Percentiles rank a stretch among this genome's conserved stretches.
Conservation (phyloP, 2,329 filamentous ascomycete genomes). For the Calonectria pteridis region DNA sequence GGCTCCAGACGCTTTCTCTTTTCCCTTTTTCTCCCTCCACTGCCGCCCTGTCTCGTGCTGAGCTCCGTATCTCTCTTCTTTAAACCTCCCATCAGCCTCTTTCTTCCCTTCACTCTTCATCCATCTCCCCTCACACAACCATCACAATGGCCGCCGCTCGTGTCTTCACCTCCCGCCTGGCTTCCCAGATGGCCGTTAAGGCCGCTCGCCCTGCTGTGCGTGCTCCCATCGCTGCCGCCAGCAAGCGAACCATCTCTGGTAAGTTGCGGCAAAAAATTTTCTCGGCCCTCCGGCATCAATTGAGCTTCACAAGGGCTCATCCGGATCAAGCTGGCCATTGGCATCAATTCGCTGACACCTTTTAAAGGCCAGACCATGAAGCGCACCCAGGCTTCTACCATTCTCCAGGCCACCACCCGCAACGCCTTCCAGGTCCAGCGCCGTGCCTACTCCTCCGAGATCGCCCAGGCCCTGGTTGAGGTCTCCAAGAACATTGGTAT, state of each 20-base stretch:
- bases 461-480: constrained; percentile 89
- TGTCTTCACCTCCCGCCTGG: constrained; percentile 82
- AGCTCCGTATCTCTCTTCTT: constrained; percentile 51
- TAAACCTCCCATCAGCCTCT: constrained; percentile 50
- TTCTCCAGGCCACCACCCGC: constrained; percentile 75
- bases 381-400: constrained; percentile 77
- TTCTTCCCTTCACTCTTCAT: constrained; percentile 43
- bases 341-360: constrained; percentile 49
- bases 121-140: constrained; percentile 58
- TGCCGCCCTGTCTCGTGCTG: constrained; percentile 50
- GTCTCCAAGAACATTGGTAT: constrained; percentile 93
- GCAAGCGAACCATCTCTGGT: constrained; percentile 84
- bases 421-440: constrained; percentile 74
- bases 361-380: constrained; percentile 75
- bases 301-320: constrained; percentile 40
- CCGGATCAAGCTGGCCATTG: constrained; percentile 48
- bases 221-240: constrained; percentile 71
- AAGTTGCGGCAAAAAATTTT: constrained; percentile 60
- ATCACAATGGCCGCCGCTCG: constrained; percentile 85
- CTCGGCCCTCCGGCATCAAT: constrained; percentile 43
- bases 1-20: constrained; percentile 54
- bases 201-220: constrained; percentile 82
- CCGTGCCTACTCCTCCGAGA: constrained; percentile 89
- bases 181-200: constrained; percentile 81
- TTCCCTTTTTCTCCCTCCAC: constrained; percentile 56